These are phyloP conservation scores for Aspergillus udagawae DNA, from an alignment of 2,329 filamentous ascomycete genomes.

Conservation along the genomic window DNA sequence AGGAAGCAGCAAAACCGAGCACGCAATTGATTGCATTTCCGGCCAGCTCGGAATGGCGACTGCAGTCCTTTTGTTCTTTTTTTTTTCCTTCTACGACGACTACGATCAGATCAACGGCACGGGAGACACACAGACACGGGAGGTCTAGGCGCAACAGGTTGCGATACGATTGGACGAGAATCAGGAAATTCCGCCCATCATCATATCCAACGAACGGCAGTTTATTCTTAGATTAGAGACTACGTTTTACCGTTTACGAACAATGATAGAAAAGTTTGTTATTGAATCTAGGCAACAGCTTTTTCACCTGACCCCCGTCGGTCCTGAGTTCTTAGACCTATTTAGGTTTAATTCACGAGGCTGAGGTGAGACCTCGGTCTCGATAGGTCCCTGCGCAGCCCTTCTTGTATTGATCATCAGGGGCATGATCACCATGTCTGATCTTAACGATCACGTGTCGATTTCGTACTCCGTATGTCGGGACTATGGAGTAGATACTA, in stretches of 20 bases:
- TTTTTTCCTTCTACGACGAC: background rate
- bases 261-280: background rate
- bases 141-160: background rate
- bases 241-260: background rate
- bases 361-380: background rate
- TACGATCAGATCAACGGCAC: background rate
- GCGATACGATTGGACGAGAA: background rate
- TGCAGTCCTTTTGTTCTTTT: background rate
- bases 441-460: too few species aligned
- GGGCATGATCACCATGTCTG: too few species aligned
- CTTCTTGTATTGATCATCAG: too few species aligned
- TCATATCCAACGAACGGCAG: background rate
- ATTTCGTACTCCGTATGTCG: too few species aligned
- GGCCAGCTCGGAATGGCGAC: background rate
- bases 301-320: background rate
- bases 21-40: background rate
- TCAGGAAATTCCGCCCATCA: background rate
- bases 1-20: background rate
- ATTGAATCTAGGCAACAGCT: background rate
- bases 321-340: background rate
- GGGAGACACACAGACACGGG: background rate
- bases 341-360: background rate
- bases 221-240: background rate
- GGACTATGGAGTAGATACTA: too few species aligned
- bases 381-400: too few species aligned